These are phyloP conservation scores for Auriscalpium orientale DNA, from an alignment of 768 basidiomycete species.

Conservation along the genomic window DNA sequence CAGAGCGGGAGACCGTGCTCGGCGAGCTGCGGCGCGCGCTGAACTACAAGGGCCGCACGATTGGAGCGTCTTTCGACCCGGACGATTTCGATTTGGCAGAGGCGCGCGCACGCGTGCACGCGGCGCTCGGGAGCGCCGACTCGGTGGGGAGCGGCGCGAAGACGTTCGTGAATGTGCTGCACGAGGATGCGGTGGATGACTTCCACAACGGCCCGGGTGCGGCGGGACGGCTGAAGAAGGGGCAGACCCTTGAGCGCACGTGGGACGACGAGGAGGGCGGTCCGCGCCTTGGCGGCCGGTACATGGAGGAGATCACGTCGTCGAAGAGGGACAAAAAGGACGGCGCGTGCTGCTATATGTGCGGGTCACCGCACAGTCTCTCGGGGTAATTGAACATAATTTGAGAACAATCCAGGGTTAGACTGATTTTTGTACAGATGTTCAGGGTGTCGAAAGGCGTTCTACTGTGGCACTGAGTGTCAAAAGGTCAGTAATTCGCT, in stretches of 20 bases:
- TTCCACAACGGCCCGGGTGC: not conserved
- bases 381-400: not conserved
- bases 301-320: conserved; percentile 2
- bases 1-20: not conserved
- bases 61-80: not conserved
- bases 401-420: not conserved
- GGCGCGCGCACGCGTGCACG: conserved; percentile 1
- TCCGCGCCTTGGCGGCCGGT: not conserved
- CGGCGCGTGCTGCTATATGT: conserved; percentile 1
- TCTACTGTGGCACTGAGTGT: conserved; percentile 3
- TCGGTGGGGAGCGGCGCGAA: conserved; percentile 3
- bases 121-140: conserved; percentile 1
- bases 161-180: not conserved
- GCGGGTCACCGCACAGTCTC: not conserved
- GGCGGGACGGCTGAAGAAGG: not conserved
- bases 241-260: not conserved
- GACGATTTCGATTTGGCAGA: conserved; percentile 2
- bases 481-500: not conserved
- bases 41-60: not conserved
- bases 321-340: conserved; percentile 1
- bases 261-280: not conserved
- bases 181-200: not conserved
- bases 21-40: not conserved
- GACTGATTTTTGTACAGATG: not conserved
- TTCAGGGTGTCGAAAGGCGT: not conserved